These are phyloP conservation scores for Boletus sp. DNA, from an alignment of 768 basidiomycete species.

Conservation along the genomic window DNA sequence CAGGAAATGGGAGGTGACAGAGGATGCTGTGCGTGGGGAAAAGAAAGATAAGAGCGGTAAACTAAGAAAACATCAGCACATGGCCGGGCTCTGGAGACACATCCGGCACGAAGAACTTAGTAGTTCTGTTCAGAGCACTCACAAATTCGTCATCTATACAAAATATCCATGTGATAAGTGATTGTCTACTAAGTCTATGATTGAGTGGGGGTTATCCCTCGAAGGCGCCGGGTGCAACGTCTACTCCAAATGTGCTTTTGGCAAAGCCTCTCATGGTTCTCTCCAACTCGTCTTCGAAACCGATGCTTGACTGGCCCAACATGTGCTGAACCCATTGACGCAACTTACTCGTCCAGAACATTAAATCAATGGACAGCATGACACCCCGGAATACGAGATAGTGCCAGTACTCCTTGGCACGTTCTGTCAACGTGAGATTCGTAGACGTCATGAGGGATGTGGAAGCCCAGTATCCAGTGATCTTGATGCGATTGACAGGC, in stretches of 20 bases:
- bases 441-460: slow-evolving; percentile 51
- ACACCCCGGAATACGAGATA: slow-evolving; percentile 61
- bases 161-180: too few relatives aligned
- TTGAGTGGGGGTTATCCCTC: slow-evolving; percentile 30
- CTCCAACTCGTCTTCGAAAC: slow-evolving; percentile 84
- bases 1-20: too few relatives aligned
- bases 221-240: slow-evolving; percentile 59
- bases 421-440: slow-evolving; percentile 39
- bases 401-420: slow-evolving; percentile 51
- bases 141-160: too few relatives aligned
- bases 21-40: too few relatives aligned
- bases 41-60: too few relatives aligned
- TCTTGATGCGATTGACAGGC: slow-evolving; percentile 87
- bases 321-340: slow-evolving; percentile 44
- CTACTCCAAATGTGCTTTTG: slow-evolving; percentile 75
- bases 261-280: slow-evolving; percentile 69
- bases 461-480: slow-evolving; percentile 82
- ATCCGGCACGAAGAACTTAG: too few relatives aligned
- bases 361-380: slow-evolving; percentile 67
- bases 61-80: too few relatives aligned
- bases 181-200: not conserved
- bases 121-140: too few relatives aligned
- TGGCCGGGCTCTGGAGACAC: too few relatives aligned
- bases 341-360: slow-evolving; percentile 62
- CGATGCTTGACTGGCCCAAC: slow-evolving; percentile 41